phyloP scores from a whole-genome alignment of 805 yeast genomes.

The baker's yeast (Saccharomyces cerevisiae) region DNA sequence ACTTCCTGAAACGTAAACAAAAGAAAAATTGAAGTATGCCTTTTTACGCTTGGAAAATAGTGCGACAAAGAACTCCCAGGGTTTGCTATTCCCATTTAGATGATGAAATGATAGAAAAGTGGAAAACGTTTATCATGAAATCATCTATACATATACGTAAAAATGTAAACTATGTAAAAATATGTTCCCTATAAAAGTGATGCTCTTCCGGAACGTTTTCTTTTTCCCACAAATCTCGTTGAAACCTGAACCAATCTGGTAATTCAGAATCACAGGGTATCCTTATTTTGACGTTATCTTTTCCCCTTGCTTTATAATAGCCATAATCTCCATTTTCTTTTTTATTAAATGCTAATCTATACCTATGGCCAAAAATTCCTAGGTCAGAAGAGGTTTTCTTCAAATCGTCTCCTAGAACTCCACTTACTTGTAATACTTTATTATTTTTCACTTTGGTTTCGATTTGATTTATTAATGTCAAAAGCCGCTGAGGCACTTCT shows the following conservation, averaged over 20 bases:
- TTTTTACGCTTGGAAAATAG: background rate
- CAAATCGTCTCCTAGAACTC: slow-evolving; percentile 2
- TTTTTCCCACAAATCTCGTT: slow-evolving; percentile 60
- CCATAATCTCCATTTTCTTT: slow-evolving; percentile 26
- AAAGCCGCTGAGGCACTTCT: slow-evolving; percentile 22
- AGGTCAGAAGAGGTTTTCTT: slow-evolving; percentile 18
- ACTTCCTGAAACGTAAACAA: background rate
- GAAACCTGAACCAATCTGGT: slow-evolving; percentile 69
- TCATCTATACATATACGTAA: background rate
- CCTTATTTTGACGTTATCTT: slow-evolving; percentile 23
- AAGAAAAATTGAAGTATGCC: background rate
- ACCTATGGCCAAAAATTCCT: slow-evolving; percentile 29
- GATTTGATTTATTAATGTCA: slow-evolving; percentile 20
- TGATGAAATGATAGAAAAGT: background rate
- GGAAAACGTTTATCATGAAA: background rate
- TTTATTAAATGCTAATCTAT: slow-evolving; percentile 27
- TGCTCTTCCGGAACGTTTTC: slow-evolving; percentile 31
- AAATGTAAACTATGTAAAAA: slow-evolving; percentile 14
- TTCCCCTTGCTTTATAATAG: slow-evolving; percentile 31
- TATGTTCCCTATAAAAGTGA: slow-evolving; percentile 28
- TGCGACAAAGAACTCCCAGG: background rate
- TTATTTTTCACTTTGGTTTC: slow-evolving; percentile 11
- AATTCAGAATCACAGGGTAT: slow-evolving; percentile 56
- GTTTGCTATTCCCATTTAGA: background rate
- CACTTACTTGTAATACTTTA: slow-evolving; percentile 1